A percentile compares a stretch with the other conserved stretches of the same genome.
These are phyloP conservation scores for Jacaranda copaia DNA, from an alignment of 257 asterid species.

Conservation along the genomic window DNA sequence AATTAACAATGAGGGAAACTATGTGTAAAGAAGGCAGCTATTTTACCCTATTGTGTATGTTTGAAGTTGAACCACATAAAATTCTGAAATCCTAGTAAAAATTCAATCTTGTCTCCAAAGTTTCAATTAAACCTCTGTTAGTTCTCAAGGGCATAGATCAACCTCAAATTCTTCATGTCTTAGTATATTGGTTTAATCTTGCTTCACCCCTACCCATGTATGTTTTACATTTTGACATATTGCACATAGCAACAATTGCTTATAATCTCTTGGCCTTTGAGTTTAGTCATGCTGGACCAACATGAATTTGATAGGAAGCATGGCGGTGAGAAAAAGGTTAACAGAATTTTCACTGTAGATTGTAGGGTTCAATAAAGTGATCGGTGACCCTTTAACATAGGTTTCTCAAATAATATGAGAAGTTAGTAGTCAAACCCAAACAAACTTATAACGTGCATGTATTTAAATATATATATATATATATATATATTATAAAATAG, in stretches of 20 bases:
- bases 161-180: slow-evolving; percentile 5
- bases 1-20: not conserved
- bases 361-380: not conserved
- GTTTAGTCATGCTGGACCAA: slow-evolving; percentile 1
- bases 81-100: not conserved
- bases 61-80: not conserved
- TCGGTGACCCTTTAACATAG: too few species aligned
- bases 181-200: slow-evolving; percentile 7
- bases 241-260: not conserved
- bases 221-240: not conserved
- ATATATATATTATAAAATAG: too few species aligned
- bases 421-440: too few species aligned
- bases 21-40: not conserved
- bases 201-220: not conserved
- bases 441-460: too few species aligned
- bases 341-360: not conserved
- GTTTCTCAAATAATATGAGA: too few species aligned
- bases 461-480: too few species aligned
- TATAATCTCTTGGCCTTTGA: not conserved
- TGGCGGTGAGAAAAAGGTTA: not conserved
- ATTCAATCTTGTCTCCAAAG: slow-evolving; percentile 15
- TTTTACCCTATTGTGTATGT: not conserved
- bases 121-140: not conserved
- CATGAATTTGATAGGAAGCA: slow-evolving; percentile 8
- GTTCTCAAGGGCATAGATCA: not conserved